Evolutionary conservation across 1,284 basidiomycete species (phyloP).

Genomic region (Cryptococcus wingfieldii): DNA sequence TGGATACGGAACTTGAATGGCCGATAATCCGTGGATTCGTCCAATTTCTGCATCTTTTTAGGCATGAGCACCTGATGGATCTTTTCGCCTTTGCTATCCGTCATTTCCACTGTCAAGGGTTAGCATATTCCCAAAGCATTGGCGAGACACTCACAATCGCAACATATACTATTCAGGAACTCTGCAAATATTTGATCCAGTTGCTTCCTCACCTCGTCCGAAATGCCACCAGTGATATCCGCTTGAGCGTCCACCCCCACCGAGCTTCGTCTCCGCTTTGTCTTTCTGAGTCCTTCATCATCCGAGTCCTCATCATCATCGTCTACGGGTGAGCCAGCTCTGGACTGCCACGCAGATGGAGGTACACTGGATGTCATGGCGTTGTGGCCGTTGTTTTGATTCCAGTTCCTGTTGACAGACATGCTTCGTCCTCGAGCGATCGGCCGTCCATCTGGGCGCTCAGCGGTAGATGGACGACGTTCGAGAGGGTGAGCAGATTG

Average conservation of each 20-base stretch:
- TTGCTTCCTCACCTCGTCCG: slow-evolving; percentile 66
- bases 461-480: slow-evolving; percentile 13
- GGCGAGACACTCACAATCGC: slow-evolving; percentile 63
- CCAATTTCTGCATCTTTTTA: slow-evolving; percentile 93
- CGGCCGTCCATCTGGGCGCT: slow-evolving; percentile 38
- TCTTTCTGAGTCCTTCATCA: slow-evolving; percentile 32
- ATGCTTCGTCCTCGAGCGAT: slow-evolving; percentile 35
- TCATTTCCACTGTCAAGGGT: slow-evolving; percentile 68
- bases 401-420: slow-evolving; percentile 31
- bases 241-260: slow-evolving; percentile 22
- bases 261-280: slow-evolving; percentile 39
- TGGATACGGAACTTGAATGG: slow-evolving; percentile 99
- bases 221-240: slow-evolving; percentile 27
- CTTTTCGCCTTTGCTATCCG: slow-evolving; percentile 89
- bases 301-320: slow-evolving; percentile 40
- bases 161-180: slow-evolving; percentile 83
- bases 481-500: slow-evolving; percentile 1
- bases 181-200: slow-evolving; percentile 89
- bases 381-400: neutral
- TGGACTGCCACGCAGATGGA: slow-evolving; percentile 42
- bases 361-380: slow-evolving; percentile 36
- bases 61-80: slow-evolving; percentile 99
- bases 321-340: slow-evolving; percentile 24
- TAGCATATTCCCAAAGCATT: neutral
- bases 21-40: slow-evolving; percentile 92